These are phyloP conservation scores for Globisporangium barbulae DNA, from an alignment of 352 stramenopile genomes.

Conservation along the genomic window DNA sequence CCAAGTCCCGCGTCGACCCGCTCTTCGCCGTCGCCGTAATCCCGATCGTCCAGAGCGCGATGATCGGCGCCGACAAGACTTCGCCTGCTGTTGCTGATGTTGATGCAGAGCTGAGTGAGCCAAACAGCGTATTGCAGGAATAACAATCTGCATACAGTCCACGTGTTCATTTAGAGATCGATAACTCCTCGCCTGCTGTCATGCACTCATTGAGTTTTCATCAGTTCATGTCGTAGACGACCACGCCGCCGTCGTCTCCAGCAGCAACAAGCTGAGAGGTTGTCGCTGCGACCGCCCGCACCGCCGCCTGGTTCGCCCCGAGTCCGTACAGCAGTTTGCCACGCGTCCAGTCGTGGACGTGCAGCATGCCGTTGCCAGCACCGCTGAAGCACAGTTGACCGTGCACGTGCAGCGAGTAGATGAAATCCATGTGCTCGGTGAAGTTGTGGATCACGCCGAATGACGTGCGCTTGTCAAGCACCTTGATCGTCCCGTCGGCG, in stretches of 20 bases:
- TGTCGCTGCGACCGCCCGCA: slow-evolving; percentile 64
- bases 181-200: neutral
- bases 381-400: slow-evolving; percentile 77
- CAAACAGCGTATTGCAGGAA: slow-evolving; percentile 8
- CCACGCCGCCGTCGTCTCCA: slow-evolving; percentile 79
- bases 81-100: neutral
- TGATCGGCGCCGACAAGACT: slow-evolving; percentile 24
- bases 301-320: slow-evolving; percentile 78
- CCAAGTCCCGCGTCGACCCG: slow-evolving; percentile 71
- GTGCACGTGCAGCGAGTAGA: slow-evolving; percentile 75
- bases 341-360: slow-evolving; percentile 75
- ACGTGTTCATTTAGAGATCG: neutral
- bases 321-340: slow-evolving; percentile 75
- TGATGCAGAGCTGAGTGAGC: neutral
- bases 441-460: slow-evolving; percentile 54
- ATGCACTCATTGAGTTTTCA: neutral
- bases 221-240: slow-evolving; percentile 74
- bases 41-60: slow-evolving; percentile 25
- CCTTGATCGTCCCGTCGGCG: slow-evolving; percentile 74
- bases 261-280: slow-evolving; percentile 54
- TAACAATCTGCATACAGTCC: neutral
- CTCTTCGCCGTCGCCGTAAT: slow-evolving; percentile 24
- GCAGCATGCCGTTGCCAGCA: slow-evolving; percentile 81
- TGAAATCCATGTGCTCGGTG: slow-evolving; percentile 83
- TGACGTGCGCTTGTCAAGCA: slow-evolving; percentile 63